Conservation (phyloP, 2,329 filamentous ascomycete genomes). For the Phialophora tarda region DNA sequence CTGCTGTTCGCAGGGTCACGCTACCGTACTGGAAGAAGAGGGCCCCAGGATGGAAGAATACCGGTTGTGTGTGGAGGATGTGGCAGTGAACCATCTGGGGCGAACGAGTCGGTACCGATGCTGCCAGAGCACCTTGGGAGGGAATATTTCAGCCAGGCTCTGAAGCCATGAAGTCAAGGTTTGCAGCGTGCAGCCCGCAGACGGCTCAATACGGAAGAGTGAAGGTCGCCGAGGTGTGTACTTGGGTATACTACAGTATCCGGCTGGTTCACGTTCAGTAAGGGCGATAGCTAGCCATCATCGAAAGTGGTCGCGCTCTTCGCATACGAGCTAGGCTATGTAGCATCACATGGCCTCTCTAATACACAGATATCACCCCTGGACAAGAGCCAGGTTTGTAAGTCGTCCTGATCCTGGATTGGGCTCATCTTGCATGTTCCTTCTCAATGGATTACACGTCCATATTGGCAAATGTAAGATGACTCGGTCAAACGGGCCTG, state of each 20-base stretch:
- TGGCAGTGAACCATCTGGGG: not conserved
- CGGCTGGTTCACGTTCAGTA: not conserved
- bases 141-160: not conserved
- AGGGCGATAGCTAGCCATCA: too few species aligned
- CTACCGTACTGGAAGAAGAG: not conserved
- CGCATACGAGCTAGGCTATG: not conserved
- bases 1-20: too few species aligned
- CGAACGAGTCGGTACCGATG: not conserved
- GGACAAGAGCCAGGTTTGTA: not conserved
- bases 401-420: not conserved
- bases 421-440: not conserved
- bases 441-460: not conserved
- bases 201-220: not conserved
- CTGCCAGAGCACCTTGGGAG: not conserved
- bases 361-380: not conserved
- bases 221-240: not conserved
- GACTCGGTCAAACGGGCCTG: not conserved
- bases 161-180: not conserved
- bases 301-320: not conserved
- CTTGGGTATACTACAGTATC: not conserved
- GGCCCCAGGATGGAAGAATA: not conserved
- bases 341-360: not conserved
- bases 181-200: not conserved
- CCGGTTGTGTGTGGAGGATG: not conserved
- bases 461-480: not conserved